These are phyloP conservation scores for Aspergillus hancockii DNA, from an alignment of 495 filamentous ascomycete species.

Conservation along the genomic window DNA sequence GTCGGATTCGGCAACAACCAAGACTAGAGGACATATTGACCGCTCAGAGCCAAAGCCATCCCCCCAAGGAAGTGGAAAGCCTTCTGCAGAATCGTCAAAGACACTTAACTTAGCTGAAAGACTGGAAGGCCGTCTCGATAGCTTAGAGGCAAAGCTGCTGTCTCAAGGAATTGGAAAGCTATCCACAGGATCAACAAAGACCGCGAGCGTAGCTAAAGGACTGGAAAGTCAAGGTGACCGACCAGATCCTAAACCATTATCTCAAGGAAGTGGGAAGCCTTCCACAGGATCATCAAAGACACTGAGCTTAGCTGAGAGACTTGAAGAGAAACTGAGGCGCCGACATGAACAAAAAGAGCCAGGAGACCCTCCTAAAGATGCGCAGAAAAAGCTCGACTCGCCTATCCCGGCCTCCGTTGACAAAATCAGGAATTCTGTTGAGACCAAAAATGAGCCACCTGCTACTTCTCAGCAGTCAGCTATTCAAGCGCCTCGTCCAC, in stretches of 20 bases:
- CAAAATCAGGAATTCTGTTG: not conserved
- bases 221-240: not conserved
- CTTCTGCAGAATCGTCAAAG: not conserved
- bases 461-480: not conserved
- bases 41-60: not conserved
- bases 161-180: not conserved
- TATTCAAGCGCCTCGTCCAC: not conserved
- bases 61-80: not conserved
- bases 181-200: not conserved
- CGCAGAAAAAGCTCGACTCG: constrained; percentile 3
- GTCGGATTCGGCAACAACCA: constrained; percentile 29
- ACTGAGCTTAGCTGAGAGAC: constrained; percentile 4
- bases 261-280: not conserved
- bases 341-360: constrained; percentile 31
- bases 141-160: not conserved
- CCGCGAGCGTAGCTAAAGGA: constrained; percentile 3
- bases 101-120: constrained; percentile 4
- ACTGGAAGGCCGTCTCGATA: not conserved
- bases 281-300: not conserved
- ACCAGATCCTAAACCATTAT: not conserved
- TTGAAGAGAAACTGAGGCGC: constrained; percentile 33
- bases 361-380: constrained; percentile 18
- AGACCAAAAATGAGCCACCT: not conserved
- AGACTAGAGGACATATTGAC: constrained; percentile 5
- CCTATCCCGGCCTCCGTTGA: not conserved